Conservation (phyloP, 1,284 basidiomycete species). For the Earliella scabrosa region DNA sequence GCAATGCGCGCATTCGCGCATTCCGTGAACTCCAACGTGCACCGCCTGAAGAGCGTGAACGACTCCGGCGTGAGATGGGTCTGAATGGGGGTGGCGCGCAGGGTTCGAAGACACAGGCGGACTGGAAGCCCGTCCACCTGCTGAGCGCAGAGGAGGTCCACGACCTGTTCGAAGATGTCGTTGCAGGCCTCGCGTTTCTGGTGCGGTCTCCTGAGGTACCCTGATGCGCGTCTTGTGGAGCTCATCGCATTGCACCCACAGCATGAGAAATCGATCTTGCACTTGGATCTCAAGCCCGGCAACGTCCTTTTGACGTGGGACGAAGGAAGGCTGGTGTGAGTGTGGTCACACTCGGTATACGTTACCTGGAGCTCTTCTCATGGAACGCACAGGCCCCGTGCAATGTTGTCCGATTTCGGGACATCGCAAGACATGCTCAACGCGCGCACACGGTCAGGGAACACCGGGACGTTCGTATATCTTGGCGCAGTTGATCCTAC, state of each 20-base stretch:
- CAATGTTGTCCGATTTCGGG: slow-evolving; percentile 94
- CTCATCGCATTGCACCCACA: slow-evolving; percentile 36
- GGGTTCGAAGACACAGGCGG: slow-evolving; percentile 26
- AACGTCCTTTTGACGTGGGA: slow-evolving; percentile 94
- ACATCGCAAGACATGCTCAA: slow-evolving; percentile 90
- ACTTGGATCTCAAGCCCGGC: slow-evolving; percentile 92
- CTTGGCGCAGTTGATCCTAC: background rate
- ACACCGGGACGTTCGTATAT: slow-evolving; percentile 87
- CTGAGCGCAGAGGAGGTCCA: slow-evolving; percentile 82
- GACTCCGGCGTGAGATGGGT: slow-evolving; percentile 55
- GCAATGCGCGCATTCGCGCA: slow-evolving; percentile 73
- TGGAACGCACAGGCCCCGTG: slow-evolving; percentile 61
- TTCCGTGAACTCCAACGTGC: slow-evolving; percentile 72
- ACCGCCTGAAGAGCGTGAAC: slow-evolving; percentile 65
- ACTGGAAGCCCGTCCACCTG: slow-evolving; percentile 76
- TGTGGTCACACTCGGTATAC: slow-evolving; percentile 3
- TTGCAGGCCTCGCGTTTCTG: slow-evolving; percentile 79
- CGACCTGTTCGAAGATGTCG: slow-evolving; percentile 79
- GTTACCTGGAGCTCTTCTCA: background rate
- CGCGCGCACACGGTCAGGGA: slow-evolving; percentile 75
- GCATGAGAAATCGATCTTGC: slow-evolving; percentile 87
- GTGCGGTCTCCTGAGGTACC: slow-evolving; percentile 43
- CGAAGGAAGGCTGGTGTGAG: slow-evolving; percentile 81
- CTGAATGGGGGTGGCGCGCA: slow-evolving; percentile 28
- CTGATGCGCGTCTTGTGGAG: background rate